Evolutionary conservation across 805 yeast species (phyloP).

Genomic region (Yarrowia porcina): DNA sequence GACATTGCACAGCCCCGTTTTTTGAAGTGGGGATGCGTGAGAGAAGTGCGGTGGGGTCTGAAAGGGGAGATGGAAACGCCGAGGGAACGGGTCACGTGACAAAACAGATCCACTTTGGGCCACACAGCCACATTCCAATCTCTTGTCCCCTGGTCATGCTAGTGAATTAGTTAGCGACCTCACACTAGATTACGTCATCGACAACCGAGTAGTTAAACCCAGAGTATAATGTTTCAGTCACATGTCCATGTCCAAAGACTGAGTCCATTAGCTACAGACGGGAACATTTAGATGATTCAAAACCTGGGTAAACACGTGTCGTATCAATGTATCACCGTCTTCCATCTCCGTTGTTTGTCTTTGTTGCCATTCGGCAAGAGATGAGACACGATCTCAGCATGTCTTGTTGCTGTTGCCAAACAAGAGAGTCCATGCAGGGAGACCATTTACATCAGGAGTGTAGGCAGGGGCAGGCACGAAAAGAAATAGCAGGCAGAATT

Average conservation of each 20-base stretch:
- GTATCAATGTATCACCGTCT: too few relatives aligned
- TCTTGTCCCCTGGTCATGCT: too few relatives aligned
- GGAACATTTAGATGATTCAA: too few relatives aligned
- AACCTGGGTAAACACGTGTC: too few relatives aligned
- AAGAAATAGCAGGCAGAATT: too few relatives aligned
- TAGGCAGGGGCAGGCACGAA: slow-evolving; percentile 4
- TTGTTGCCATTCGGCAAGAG: too few relatives aligned
- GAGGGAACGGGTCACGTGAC: background rate
- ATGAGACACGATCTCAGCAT: too few relatives aligned
- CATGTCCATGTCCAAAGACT: too few relatives aligned
- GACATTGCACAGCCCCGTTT: slow-evolving; percentile 20
- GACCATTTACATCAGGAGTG: slow-evolving; percentile 1
- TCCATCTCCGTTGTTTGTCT: too few relatives aligned
- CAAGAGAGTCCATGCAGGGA: background rate
- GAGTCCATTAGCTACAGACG: too few relatives aligned
- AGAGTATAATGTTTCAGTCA: background rate
- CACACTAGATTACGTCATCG: slow-evolving; percentile 3
- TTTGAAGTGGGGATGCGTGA: background rate
- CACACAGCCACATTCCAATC: too few relatives aligned
- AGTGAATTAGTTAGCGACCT: too few relatives aligned
- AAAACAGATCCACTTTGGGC: background rate
- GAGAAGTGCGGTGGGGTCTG: background rate
- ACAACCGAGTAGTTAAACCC: background rate
- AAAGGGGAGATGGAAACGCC: background rate
- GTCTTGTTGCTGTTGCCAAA: background rate